Evolutionary conservation across 2,329 filamentous ascomycete species (phyloP).

Genomic region (Camillea tinctor): DNA sequence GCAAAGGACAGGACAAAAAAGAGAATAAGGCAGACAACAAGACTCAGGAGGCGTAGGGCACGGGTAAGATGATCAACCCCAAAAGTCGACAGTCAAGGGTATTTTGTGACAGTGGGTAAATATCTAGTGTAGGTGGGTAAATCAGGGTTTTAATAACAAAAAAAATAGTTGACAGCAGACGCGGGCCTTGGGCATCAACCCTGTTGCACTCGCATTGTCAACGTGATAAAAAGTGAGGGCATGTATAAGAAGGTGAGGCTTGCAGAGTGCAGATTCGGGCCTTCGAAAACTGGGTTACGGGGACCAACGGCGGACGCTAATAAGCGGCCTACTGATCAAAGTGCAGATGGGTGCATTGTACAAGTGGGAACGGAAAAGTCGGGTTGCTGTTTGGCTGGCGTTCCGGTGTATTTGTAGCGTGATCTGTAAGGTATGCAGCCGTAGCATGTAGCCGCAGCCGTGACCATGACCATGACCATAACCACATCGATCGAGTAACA

Average conservation of each 20-base stretch:
- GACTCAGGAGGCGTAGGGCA: not conserved
- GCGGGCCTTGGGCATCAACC: not conserved
- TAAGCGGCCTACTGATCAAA: not conserved
- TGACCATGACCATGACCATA: too few relatives aligned
- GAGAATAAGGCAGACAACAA: not conserved
- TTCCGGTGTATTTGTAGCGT: not conserved
- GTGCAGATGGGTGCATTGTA: not conserved
- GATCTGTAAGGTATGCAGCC: not conserved
- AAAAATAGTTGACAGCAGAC: not conserved
- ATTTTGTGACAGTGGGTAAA: not conserved
- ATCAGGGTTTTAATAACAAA: not conserved
- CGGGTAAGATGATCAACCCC: not conserved
- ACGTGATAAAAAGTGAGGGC: not conserved
- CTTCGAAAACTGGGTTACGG: not conserved
- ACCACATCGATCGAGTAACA: too few relatives aligned
- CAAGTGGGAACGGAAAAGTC: not conserved
- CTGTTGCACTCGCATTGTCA: not conserved
- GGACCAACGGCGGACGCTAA: not conserved
- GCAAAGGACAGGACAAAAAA: not conserved
- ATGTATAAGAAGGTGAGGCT: not conserved
- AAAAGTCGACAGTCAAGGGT: not conserved
- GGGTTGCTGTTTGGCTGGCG: not conserved
- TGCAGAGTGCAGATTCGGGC: not conserved
- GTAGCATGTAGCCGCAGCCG: too few relatives aligned
- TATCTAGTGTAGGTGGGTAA: not conserved